Base-by-base conservation (phyloP, 2,329 filamentous ascomycete genomes). In the Cercospora berteroae region DNA sequence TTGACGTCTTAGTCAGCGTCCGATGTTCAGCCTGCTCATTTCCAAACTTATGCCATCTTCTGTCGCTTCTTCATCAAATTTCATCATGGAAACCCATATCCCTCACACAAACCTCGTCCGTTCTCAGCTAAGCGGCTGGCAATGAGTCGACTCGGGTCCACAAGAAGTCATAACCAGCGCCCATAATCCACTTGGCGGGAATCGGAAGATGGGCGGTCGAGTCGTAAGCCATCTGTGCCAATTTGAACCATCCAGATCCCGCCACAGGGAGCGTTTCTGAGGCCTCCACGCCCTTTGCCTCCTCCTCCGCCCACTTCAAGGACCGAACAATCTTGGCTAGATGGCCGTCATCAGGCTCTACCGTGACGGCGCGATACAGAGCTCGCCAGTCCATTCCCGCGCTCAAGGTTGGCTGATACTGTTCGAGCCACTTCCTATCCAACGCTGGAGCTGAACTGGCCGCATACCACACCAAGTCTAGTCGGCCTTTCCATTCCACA, bases 381-480 rank as follows among this genome's bases (percentile, higher is more conserved):
- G 23, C 16, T 13, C 27, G 23, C 52, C 52, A 56, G 16, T 56
- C 52, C 52, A 56, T 56, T 2, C 52, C 23, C 13, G 52, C 52
- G 52, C 52, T 56, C 52, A 56, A 56, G 2, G 52, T 56, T 3
- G 52, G 52, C 23, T 56, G 52, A n/a, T 56, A 56, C 52, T 56
- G 23, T 56, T 56, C 27, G 13, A 56, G 23, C 52, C 52, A 56
- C n/a, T 31, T 56, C 20, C 52, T 91, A 96, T 25, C 92, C 88
- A n/a, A 91, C 87, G 4, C 92, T 90, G 72, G 88, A 13, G 52
- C 52, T 8, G 52, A 56, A 9, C 52, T 56, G 12, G 60, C 65
- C 2, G 73, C 72, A 56, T 76, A 76, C 73, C 70, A 74, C 2
- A 67, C 66, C 25, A 76, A 39, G 44, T 75, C 73, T 1, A 71